These are phyloP conservation scores for Solanum arcanum DNA, from an alignment of 257 asterid species.

Conservation along the genomic window DNA sequence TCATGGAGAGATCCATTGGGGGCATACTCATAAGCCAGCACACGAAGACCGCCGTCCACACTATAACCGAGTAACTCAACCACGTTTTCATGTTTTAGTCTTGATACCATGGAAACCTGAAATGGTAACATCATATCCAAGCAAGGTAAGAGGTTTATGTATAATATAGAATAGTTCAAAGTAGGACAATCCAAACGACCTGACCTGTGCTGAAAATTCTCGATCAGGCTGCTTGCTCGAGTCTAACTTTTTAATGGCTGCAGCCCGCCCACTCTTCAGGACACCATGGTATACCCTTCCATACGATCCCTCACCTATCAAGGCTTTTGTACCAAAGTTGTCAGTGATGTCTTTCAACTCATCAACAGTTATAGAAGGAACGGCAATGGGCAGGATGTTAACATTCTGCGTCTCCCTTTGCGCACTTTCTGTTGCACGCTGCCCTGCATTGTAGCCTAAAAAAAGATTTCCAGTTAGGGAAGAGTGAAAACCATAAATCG, in stretches of 20 bases:
- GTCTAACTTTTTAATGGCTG: conserved; percentile 76
- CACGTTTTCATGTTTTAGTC: conserved; percentile 56
- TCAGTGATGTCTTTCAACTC: conserved; percentile 58
- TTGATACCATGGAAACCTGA: conserved; percentile 76
- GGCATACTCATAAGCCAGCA: conserved; percentile 62
- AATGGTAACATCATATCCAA: not conserved
- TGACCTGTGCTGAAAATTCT: conserved; percentile 64
- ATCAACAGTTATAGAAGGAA: conserved; percentile 55
- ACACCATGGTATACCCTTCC: conserved; percentile 71
- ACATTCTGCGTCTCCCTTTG: conserved; percentile 37
- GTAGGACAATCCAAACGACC: not conserved
- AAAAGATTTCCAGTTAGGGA: not conserved
- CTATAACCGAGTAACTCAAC: conserved; percentile 65
- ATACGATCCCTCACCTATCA: conserved; percentile 81
- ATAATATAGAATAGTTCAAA: not conserved
- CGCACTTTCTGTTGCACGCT: conserved; percentile 43
- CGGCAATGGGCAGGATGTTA: conserved; percentile 51
- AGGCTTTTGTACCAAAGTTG: conserved; percentile 51
- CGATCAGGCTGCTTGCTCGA: conserved; percentile 79
- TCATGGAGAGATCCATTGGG: conserved; percentile 71
- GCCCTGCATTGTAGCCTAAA: conserved; percentile 21
- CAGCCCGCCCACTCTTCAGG: conserved; percentile 44
- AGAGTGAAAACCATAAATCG: not conserved
- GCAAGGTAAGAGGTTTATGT: not conserved
- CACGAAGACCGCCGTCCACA: conserved; percentile 57